Evolutionary conservation across 345 rosid genomes (phyloP).

Genomic region (Linum tenue): DNA sequence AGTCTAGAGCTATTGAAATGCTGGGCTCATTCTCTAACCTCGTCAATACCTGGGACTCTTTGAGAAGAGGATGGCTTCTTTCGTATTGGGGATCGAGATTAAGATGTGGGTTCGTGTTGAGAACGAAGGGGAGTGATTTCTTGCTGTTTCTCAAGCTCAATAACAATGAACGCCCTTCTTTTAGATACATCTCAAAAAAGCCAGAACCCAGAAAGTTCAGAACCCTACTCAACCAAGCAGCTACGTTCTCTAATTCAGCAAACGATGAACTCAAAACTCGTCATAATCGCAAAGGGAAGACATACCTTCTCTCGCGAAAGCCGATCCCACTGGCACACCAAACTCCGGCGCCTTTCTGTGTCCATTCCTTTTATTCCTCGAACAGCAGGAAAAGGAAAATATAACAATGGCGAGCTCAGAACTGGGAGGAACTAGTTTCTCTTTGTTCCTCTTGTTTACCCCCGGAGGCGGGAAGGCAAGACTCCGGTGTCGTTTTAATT

Average conservation of each 20-base stretch:
- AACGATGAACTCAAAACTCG: background rate
- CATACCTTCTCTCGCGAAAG: background rate
- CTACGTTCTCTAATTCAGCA: too few relatives aligned
- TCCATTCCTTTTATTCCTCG: background rate
- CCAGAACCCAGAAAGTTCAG: background rate
- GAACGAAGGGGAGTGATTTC: constrained; percentile 36
- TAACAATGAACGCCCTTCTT: constrained; percentile 42
- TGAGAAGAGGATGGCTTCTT: constrained; percentile 14
- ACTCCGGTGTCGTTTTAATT: too few relatives aligned
- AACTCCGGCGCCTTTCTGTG: too few relatives aligned
- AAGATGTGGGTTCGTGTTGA: constrained; percentile 32
- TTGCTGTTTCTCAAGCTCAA: constrained; percentile 29
- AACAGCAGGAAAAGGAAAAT: background rate
- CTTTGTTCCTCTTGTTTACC: background rate
- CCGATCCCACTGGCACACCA: background rate
- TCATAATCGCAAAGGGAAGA: background rate
- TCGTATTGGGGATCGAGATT: constrained; percentile 16
- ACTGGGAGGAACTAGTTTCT: background rate
- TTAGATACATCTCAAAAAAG: constrained; percentile 31
- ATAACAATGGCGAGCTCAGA: background rate
- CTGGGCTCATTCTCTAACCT: constrained; percentile 42
- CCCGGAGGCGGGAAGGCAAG: too few relatives aligned
- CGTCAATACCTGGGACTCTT: constrained; percentile 42
- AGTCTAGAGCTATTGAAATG: constrained; percentile 39
- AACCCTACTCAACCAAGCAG: background rate